Evolutionary conservation across 208 protist species (phyloP), one percentile per base, ranked within the genome.

Genomic region (Wallacemonas sp.): DNA sequence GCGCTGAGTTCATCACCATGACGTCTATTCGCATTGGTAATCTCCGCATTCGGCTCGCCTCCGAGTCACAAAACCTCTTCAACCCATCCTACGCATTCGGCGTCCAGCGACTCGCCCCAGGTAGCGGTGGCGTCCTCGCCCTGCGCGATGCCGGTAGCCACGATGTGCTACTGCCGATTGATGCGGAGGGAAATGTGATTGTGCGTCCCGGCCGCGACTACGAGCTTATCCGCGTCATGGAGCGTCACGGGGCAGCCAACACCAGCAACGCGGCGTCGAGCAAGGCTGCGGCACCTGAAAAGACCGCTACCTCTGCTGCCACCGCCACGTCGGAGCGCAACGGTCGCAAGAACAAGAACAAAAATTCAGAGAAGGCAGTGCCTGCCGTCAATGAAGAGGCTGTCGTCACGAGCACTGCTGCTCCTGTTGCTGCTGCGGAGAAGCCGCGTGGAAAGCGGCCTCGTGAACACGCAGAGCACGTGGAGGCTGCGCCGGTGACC

Each of bases 61-160:
- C 85, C 0, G 77, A 89, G 16, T 30, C 61, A 14, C 70, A 74
- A 52, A 94, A 88, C 48, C 65, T 69, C 30, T 92, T 94, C 71
- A 94, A 91, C 72, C 88, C 85, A 0, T 67, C 48, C 29, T 83
- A 76, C 65, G 81, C 85, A 5, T 94, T 94, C 65, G 76, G 81
- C n/a, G 63, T 66, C 19, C 54, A 57, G 54, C 56, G 47, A 38
- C 39, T 63, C 0, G 32, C 52, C 11, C n/a, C 29, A 4, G 46
- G 52, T 21, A 8, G 30, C 24, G 61, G 49, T 14, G 76, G 72
- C 11, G 63, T 61, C 6, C 43, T 91, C 54, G 85, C 72, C 1
- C 72, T 94, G 8, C 73, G 74, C 0, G 84, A 94, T 27, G 56
- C 71, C 6, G 47, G 72, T 29, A 72, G 64, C 1, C 74, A 77